Evolutionary conservation across 768 basidiomycete species (phyloP).

Genomic region (Xerocomus spinulosus): DNA sequence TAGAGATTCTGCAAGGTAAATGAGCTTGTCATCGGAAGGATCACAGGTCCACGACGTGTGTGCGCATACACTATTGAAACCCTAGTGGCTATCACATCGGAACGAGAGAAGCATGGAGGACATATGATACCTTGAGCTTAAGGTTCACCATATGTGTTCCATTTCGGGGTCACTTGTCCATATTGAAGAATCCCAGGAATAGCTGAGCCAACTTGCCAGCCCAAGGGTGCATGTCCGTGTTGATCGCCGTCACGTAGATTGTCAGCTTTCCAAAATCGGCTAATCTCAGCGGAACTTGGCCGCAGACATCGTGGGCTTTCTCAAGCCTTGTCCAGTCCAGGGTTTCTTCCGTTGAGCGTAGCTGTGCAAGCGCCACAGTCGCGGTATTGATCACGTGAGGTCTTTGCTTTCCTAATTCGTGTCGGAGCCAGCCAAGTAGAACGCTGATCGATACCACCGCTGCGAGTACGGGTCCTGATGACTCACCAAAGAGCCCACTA

Average conservation of each 20-base stretch:
- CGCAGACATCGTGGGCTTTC: background rate
- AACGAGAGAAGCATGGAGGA: constrained; percentile 3
- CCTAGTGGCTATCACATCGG: constrained; percentile 20
- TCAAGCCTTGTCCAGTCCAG: background rate
- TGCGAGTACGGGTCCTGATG: constrained; percentile 14
- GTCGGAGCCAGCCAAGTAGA: background rate
- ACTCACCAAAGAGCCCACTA: constrained; percentile 21
- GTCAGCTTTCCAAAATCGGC: constrained; percentile 2
- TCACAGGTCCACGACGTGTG: background rate
- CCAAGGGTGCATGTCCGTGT: constrained; percentile 19
- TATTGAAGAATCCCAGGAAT: background rate
- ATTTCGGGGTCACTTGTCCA: constrained; percentile 4
- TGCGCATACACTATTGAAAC: background rate
- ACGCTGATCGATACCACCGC: background rate
- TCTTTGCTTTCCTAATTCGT: background rate
- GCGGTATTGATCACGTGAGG: constrained; percentile 22
- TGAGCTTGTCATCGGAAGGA: background rate
- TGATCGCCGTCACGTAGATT: constrained; percentile 22
- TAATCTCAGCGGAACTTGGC: constrained; percentile 9
- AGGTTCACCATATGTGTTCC: constrained; percentile 6
- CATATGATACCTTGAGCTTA: background rate
- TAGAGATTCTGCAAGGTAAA: background rate
- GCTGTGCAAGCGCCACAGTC: background rate
- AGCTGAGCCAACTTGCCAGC: constrained; percentile 8
- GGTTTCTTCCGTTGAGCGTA: background rate